These are phyloP conservation scores for Candida nonsorbophila DNA, from an alignment of 805 yeast genomes.

Conservation along the genomic window DNA sequence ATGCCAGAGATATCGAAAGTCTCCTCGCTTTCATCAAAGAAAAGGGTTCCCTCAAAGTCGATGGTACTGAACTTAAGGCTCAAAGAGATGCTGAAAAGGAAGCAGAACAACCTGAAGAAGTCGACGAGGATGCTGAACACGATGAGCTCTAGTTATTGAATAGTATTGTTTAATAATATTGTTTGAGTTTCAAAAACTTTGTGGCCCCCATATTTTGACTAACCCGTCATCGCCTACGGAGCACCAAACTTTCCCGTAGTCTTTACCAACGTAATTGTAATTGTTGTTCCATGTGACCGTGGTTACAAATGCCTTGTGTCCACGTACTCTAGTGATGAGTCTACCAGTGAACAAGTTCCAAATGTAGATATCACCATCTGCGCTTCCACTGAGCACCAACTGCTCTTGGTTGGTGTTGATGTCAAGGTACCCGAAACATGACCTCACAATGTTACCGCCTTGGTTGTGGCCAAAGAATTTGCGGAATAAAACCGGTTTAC, in stretches of 20 bases:
- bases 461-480: conserved; percentile 73
- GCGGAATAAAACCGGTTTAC: conserved; percentile 47
- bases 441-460: conserved; percentile 62
- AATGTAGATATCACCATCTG: conserved; percentile 69
- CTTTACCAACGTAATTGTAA: conserved; percentile 12
- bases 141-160: conserved; percentile 30
- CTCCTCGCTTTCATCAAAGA: conserved; percentile 68
- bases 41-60: conserved; percentile 59
- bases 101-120: conserved; percentile 13
- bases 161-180: conserved; percentile 1
- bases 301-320: conserved; percentile 65
- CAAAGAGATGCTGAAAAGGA: conserved; percentile 25
- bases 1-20: conserved; percentile 68
- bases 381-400: conserved; percentile 74
- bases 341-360: conserved; percentile 76
- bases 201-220: conserved; percentile 61
- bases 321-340: conserved; percentile 54
- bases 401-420: conserved; percentile 43
- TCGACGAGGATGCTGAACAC: conserved; percentile 19
- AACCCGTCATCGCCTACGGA: conserved; percentile 80
- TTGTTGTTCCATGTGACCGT: conserved; percentile 67
- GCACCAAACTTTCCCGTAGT: conserved; percentile 56
- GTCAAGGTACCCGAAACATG: conserved; percentile 65
- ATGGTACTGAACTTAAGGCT: conserved; percentile 34
- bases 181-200: too few species aligned